Percentiles rank a stretch among this genome's conserved stretches.
phyloP scores from a whole-genome alignment of 352 stramenopile species.

The Paralagenidium karlingii region DNA sequence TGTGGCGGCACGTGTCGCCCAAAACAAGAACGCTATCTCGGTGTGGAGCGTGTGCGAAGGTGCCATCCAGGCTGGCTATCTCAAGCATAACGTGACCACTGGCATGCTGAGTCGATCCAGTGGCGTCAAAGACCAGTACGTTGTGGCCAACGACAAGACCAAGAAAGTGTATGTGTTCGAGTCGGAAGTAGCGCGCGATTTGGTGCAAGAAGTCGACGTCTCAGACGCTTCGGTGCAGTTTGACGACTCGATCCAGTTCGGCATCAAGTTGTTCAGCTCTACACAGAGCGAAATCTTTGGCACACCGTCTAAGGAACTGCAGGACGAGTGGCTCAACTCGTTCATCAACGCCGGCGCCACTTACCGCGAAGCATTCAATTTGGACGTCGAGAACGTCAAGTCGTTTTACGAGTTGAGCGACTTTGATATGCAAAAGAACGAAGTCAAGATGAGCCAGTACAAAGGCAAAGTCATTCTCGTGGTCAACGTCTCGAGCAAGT shows the following conservation, averaged over 20 bases:
- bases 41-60: slow-evolving; percentile 19
- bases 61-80: slow-evolving; percentile 11
- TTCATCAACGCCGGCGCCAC: slow-evolving; percentile 26
- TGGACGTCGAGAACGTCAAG: slow-evolving; percentile 16
- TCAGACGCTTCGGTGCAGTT: slow-evolving; percentile 18
- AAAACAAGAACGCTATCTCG: background rate
- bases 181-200: slow-evolving; percentile 8
- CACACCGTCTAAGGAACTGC: slow-evolving; percentile 17
- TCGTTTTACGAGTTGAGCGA: slow-evolving; percentile 73
- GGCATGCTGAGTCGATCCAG: slow-evolving; percentile 13
- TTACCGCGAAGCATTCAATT: slow-evolving; percentile 25
- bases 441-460: slow-evolving; percentile 47
- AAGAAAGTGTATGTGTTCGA: slow-evolving; percentile 17
- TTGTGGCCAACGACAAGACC: slow-evolving; percentile 11
- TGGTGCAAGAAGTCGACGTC: slow-evolving; percentile 5
- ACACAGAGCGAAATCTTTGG: slow-evolving; percentile 18
- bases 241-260: slow-evolving; percentile 19
- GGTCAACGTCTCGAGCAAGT: slow-evolving; percentile 70
- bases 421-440: slow-evolving; percentile 32
- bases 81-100: slow-evolving; percentile 6
- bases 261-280: slow-evolving; percentile 26
- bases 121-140: slow-evolving; percentile 9
- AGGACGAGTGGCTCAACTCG: slow-evolving; percentile 29
- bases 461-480: slow-evolving; percentile 44
- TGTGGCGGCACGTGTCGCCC: background rate